These are phyloP conservation scores for Poa annua DNA, from an alignment of 176 grass and related monocot genomes.

Conservation along the genomic window DNA sequence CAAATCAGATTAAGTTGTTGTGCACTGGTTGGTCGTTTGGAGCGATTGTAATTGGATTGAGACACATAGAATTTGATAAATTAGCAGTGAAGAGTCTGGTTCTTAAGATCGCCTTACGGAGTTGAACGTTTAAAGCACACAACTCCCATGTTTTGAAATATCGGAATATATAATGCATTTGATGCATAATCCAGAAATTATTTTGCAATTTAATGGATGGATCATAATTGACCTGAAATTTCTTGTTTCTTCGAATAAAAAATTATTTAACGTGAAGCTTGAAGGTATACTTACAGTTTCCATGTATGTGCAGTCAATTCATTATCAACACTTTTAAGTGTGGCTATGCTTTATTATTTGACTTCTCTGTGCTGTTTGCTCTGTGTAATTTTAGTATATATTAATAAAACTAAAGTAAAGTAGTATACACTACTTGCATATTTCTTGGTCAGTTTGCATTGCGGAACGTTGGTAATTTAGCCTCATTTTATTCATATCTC, in stretches of 20 bases:
- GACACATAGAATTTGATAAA: not conserved
- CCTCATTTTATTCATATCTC: not conserved
- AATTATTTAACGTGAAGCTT: not conserved
- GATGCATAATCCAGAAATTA: not conserved
- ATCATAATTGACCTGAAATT: conserved; percentile 9
- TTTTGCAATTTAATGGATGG: not conserved
- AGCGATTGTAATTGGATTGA: not conserved
- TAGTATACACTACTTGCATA: not conserved
- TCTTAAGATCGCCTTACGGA: not conserved
- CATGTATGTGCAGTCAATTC: not conserved
- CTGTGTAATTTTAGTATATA: not conserved
- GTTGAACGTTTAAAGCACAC: not conserved
- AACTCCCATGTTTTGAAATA: not conserved
- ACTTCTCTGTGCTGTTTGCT: conserved; percentile 1
- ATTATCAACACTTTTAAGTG: conserved; percentile 1
- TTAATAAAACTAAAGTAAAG: not conserved
- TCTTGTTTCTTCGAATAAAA: not conserved
- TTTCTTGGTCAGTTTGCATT: not conserved
- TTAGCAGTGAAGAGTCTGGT: not conserved
- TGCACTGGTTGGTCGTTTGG: conserved; percentile 24
- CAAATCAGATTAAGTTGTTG: conserved; percentile 12
- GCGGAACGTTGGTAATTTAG: not conserved
- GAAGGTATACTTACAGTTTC: conserved; percentile 13
- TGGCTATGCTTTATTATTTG: not conserved
- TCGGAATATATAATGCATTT: not conserved